phyloP scores from a whole-genome alignment of 2,329 filamentous ascomycete genomes.

The Aspergillus sp. region DNA sequence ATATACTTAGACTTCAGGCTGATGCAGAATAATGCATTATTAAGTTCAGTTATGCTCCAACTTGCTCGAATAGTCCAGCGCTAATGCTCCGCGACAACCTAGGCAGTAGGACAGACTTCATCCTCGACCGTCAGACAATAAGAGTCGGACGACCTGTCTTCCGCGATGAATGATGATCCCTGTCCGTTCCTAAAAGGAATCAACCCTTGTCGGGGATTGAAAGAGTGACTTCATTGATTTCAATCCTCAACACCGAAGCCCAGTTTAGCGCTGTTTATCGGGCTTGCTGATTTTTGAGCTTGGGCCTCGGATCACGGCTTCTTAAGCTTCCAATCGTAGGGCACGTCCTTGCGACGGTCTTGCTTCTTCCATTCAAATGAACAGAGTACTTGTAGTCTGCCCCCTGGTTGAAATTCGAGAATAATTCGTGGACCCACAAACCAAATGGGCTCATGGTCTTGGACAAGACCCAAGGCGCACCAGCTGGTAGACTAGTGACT shows the following conservation, averaged over 20 bases:
- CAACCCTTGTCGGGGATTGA: slow-evolving; percentile 7
- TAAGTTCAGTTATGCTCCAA: neutral
- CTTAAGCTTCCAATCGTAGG: neutral
- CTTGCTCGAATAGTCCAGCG: neutral
- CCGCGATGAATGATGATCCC: slow-evolving; percentile 4
- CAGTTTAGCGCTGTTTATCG: slow-evolving; percentile 4
- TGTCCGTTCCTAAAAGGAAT: slow-evolving; percentile 5
- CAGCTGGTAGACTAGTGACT: neutral
- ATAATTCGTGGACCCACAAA: neutral
- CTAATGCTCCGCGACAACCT: slow-evolving; percentile 1
- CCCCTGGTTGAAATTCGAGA: neutral
- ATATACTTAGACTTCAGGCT: neutral
- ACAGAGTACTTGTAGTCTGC: neutral
- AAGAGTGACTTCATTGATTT: neutral
- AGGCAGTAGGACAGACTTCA: neutral
- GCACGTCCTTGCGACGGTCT: neutral
- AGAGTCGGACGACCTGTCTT: neutral
- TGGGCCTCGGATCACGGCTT: neutral
- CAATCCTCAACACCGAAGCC: neutral
- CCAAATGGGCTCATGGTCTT: neutral
- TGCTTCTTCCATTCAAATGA: neutral
- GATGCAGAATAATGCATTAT: neutral
- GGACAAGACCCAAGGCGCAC: neutral
- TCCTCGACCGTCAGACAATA: neutral
- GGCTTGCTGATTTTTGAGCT: slow-evolving; percentile 6